Conservation (phyloP, 768 basidiomycete genomes). For the Lactarius pseudohatsudake region DNA sequence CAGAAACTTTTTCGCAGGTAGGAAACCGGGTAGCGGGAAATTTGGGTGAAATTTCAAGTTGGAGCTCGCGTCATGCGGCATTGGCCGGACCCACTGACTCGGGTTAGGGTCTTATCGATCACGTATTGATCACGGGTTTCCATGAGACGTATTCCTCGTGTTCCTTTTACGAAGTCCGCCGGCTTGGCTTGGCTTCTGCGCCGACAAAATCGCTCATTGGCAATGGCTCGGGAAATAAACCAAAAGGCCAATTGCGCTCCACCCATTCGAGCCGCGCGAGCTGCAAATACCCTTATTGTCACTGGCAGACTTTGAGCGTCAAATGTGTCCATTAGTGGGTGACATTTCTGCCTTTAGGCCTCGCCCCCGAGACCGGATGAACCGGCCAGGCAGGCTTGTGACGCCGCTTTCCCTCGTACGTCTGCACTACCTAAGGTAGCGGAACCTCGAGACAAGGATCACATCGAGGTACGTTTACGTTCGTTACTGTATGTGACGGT, state of each 20-base stretch:
- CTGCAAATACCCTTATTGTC: neutral
- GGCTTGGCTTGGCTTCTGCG: neutral
- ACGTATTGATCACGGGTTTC: no score
- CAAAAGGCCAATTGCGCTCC: neutral
- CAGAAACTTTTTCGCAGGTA: neutral
- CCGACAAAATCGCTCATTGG: neutral
- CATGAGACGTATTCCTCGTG: no score
- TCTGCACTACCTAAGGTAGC: neutral
- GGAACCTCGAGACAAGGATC: neutral
- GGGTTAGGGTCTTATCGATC: neutral
- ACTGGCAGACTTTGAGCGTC: no score
- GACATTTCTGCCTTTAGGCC: no score
- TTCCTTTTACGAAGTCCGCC: neutral
- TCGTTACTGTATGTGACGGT: neutral
- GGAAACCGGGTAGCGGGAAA: neutral
- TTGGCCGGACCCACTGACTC: neutral
- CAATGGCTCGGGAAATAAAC: neutral
- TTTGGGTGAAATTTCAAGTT: no score
- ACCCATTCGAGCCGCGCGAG: neutral
- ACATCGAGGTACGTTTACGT: neutral
- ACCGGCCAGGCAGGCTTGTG: neutral
- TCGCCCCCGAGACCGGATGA: no score
- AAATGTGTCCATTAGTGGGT: no score
- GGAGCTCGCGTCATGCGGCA: no score
- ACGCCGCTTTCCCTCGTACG: neutral